Evolutionary conservation across 1,284 basidiomycete species (phyloP).

Genomic region (Ustilago xerochloae): DNA sequence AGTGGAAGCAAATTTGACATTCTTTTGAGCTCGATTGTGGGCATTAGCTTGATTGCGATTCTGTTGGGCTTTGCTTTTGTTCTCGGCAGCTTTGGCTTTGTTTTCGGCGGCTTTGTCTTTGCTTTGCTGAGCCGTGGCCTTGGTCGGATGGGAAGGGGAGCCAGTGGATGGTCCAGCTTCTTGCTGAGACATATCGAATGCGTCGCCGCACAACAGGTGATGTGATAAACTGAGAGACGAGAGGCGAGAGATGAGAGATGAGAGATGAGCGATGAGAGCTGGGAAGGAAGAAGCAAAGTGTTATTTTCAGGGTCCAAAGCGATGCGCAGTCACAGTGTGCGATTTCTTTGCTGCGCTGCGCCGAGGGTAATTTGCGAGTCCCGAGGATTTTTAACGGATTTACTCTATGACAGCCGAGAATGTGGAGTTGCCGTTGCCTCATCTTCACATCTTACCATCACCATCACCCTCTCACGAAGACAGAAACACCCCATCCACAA

Average conservation of each 20-base stretch:
- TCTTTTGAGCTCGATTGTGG: constrained; percentile 12
- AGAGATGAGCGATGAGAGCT: neutral
- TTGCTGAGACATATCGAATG: constrained; percentile 15
- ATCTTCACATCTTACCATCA: constrained; percentile 10
- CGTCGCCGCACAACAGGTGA: neutral
- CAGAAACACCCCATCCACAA: no score
- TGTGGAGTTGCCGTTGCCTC: constrained; percentile 17
- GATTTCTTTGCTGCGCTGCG: no score
- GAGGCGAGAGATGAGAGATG: neutral
- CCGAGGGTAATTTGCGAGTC: no score
- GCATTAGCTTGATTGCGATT: constrained; percentile 13
- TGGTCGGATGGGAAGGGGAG: neutral
- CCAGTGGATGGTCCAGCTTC: constrained; percentile 5
- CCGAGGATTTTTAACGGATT: no score
- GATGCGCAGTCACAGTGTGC: no score
- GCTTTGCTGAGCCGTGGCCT: constrained; percentile 8
- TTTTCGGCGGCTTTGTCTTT: constrained; percentile 1
- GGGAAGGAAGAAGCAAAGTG: neutral
- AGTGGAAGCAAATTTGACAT: neutral
- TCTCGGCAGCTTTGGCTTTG: constrained; percentile 16
- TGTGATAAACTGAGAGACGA: neutral
- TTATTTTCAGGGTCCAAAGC: constrained; percentile 18
- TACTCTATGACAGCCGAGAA: constrained; percentile 2
- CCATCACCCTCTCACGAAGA: no score
- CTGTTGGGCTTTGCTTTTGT: constrained; percentile 16